Conservation (phyloP, 257 asterid species). For the Gynochthodes officinalis region DNA sequence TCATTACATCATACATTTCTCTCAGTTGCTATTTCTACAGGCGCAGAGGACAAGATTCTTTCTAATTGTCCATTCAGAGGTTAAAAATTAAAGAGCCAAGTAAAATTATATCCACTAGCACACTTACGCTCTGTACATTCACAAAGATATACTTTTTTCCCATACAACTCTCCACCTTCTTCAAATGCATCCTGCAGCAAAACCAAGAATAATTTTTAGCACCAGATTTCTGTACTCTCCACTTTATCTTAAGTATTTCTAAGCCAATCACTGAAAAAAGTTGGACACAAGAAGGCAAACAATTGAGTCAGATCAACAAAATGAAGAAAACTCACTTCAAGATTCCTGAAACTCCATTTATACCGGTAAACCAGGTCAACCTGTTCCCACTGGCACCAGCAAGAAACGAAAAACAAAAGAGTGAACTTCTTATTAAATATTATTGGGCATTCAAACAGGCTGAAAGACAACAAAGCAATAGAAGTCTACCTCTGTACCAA, state of each 20-base stretch:
- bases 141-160: conserved; percentile 76
- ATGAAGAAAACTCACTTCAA: conserved; percentile 54
- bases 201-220: conserved; percentile 15
- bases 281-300: background rate
- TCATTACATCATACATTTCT: background rate
- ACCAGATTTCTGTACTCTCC: background rate
- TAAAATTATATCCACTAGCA: conserved; percentile 14
- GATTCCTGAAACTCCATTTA: conserved; percentile 74
- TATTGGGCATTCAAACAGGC: background rate
- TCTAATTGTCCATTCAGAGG: background rate
- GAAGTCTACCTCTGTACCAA: conserved; percentile 64
- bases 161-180: conserved; percentile 74
- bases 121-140: conserved; percentile 96
- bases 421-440: background rate
- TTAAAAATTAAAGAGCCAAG: background rate
- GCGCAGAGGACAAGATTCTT: too few species aligned
- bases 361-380: conserved; percentile 82
- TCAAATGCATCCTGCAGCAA: conserved; percentile 75
- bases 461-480: conserved; percentile 5
- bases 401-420: conserved; percentile 8
- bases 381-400: conserved; percentile 84
- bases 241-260: background rate
- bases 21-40: background rate
- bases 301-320: background rate
- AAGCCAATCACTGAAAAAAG: background rate